Base-by-base conservation (phyloP, 169 alveolate species). In the Cryptosporidium baileyi region DNA sequence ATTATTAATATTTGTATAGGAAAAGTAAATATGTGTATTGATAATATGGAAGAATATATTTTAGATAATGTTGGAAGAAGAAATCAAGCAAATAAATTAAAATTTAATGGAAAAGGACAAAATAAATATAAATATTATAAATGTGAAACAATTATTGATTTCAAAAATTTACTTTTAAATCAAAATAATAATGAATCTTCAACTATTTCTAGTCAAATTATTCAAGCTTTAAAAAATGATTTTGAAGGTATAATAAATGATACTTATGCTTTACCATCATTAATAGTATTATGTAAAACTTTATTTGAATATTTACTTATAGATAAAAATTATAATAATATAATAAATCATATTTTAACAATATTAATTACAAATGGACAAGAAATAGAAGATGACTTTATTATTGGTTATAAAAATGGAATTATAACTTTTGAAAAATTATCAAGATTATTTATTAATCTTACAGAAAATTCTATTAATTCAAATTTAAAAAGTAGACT, bases 161-260 rank as follows among this genome's bases (percentile, higher is more conserved):
- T 54, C 11, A 22, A 36, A 34, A 47, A 40, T 4, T 13, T 74
- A 6, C 22, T 74, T 17, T 54, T 24, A 22, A 19, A 44, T 38
- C 15, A 54, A 13, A 49, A 13, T 17, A 30, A 49, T 3, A 34
- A 11, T 11, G 79, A 61, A 15, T 24, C 19, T 11, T n/a, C 59
- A 19, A 41, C 85, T 3, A 6, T 74, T 22, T 57, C 67, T n/a
- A 17, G 34, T 22, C 85, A 74, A 26, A 44, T 74, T 34, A 52
- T 38, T 49, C 15, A 40, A 19, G 43, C 74, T 74, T 30, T 74
- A 2, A 52, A 36, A 36, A 41, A 32, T 5, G 85, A 74, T 41
- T 7, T 54, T 24, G 85, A 74, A 22, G 85, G 85, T 34, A 15
- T 74, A n/a, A 74, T 74, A 38, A 36, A 34, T 9, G 85, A 74